Evolutionary conservation across 2,329 filamentous ascomycete genomes (phyloP).

Genomic region (Fusarium udum): DNA sequence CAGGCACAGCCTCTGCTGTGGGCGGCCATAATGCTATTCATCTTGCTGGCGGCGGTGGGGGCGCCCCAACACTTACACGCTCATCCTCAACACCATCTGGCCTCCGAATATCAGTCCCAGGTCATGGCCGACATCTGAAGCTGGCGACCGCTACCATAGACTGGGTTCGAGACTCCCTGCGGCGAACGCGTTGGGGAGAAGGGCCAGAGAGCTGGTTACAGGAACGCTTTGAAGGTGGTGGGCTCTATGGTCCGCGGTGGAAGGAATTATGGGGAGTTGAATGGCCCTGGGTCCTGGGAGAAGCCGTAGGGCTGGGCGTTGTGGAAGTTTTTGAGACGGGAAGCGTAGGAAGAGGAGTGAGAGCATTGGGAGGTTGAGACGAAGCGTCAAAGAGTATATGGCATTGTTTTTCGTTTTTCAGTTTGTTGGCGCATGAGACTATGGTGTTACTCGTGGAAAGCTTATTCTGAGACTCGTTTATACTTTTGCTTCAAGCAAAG

Average conservation of each 20-base stretch:
- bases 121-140: constrained; percentile 73
- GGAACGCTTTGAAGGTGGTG: constrained; percentile 77
- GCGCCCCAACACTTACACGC: constrained; percentile 45
- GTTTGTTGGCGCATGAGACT: neutral
- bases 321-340: constrained; percentile 80
- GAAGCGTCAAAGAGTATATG: neutral
- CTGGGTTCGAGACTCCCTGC: constrained; percentile 68
- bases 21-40: constrained; percentile 74
- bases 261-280: constrained; percentile 73
- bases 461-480: neutral
- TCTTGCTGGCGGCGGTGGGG: constrained; percentile 67
- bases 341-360: constrained; percentile 75
- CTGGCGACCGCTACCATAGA: constrained; percentile 68
- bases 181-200: constrained; percentile 69
- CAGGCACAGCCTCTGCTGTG: constrained; percentile 74
- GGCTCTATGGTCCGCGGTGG: constrained; percentile 61
- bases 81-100: constrained; percentile 29
- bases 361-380: constrained; percentile 49
- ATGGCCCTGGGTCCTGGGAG: constrained; percentile 77
- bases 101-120: constrained; percentile 71
- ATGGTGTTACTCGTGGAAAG: neutral
- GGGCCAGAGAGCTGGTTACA: constrained; percentile 68
- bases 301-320: constrained; percentile 74
- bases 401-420: neutral
- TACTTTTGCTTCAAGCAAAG: neutral